Evolutionary conservation across 805 yeast species (phyloP), one percentile per base, ranked within the genome.

Genomic region (Metschnikowia dekortorum): DNA sequence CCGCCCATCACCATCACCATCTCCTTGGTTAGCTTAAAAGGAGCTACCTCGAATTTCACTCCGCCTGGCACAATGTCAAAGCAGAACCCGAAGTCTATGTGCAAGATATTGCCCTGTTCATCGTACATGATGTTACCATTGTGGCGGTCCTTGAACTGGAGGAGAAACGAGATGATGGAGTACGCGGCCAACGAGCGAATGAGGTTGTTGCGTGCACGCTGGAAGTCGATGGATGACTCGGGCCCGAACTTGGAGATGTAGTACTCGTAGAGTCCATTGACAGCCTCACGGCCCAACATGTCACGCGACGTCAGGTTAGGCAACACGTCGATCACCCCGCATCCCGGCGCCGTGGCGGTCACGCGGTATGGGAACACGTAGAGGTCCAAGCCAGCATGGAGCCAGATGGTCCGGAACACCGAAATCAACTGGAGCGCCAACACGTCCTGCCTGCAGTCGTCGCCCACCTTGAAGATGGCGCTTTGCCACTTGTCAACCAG

Each of bases 41-140:
- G 98, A 1, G 96, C 96, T n/a, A 89, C 96, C 62, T 94, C 99
- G 65, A 94, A 95, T 62, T 85, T 89, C 44, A 94, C 97, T 34
- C 99, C 99, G 57, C 99, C 99, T 8, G 99, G 99, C 33, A 89
- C 97, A 67, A 94, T 94, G 71, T 94, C 99, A 66, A 94, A 95
- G 61, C 97, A 91, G 78, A 94, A 94, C 3, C 99, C 99, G 72
- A 94, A 94, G 71, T 94, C 99, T 68, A 95, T 89, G 68, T 94
- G 99, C 54, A 95, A 73, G 53, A 95, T 82, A 65, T 94, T 97
- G 5, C 99, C 99, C 61, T 88, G 86, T 53, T 85, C 89, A 64
- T 94, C 99, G 63, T 94, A 89, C 88, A 94, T 85, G 55, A 94
- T 92, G 67, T 94, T 94, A 67, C 99, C 99, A 70, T 94, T 94